Base-by-base conservation (phyloP, 2,329 filamentous ascomycete species). In the Boeremia exigua region DNA sequence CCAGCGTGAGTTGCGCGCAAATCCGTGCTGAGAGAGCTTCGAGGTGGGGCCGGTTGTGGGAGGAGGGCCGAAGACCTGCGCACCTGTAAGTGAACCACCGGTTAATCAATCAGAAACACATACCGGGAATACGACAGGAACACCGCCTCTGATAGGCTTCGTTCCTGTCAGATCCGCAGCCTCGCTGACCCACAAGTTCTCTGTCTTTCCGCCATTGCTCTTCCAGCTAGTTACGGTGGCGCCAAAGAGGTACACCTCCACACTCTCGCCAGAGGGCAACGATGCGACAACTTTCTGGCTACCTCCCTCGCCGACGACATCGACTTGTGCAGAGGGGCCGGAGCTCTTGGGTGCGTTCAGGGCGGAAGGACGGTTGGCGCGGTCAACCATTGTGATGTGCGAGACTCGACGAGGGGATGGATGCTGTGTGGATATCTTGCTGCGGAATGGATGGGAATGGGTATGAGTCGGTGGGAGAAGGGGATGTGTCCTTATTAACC, bases 151-250 rank as follows among this genome's bases (percentile, higher is more conserved):
- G 48, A 98, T 93, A 23, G 94, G 84, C 81, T 96, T 96, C 65
- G 84, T 88, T 48, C 95, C 94, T 72, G 98, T 93, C 53, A 96
- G 81, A 69, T 86, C 86, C 39, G 93, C 90, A 54, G 83, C 86
- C 58, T 92, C 86, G 77, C 90, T 95, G 65, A 97, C 72, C 84
- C 92, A 97, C 50, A 97, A 83, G 78, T 92, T 92, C 80, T 97
- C 93, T 52, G 70, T 73, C 65, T 86, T 79, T 43, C 90, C 90
- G 54, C 84, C 81, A 56, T 87, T 84, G 72, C 90, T 88, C 82
- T 95, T 96, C 95, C 95, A 99, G 77, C 90, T 95, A 56, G 90
- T 87, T 43, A 99, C 89, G 0, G 93, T 98, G 10, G 95, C 95
- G 55, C 95, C 95, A 70, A 90, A 90, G n/a, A 98, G 86, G 58